phyloP scores from a whole-genome alignment of 2,329 filamentous ascomycete genomes.

The Fonsecaea pedrosoi region DNA sequence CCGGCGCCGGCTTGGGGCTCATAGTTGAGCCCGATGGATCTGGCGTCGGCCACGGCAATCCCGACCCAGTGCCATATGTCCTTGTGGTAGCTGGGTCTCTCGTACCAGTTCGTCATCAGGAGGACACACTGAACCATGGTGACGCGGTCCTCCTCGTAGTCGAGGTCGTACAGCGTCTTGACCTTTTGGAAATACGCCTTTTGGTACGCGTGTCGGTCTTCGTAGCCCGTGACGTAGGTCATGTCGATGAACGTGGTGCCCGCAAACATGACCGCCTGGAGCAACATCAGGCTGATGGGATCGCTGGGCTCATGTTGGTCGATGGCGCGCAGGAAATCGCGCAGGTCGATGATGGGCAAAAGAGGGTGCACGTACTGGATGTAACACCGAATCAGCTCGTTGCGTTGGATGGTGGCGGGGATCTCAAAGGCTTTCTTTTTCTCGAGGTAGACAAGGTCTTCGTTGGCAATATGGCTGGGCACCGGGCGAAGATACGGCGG shows the following conservation, averaged over 20 bases:
- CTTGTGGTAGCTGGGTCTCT: conserved; percentile 93
- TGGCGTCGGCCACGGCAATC: conserved; percentile 87
- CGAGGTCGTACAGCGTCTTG: conserved; percentile 85
- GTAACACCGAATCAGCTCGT: conserved; percentile 81
- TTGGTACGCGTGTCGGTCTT: conserved; percentile 76
- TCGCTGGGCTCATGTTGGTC: conserved; percentile 60
- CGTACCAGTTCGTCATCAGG: conserved; percentile 97
- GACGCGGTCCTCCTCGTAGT: conserved; percentile 88
- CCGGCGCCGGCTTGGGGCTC: conserved; percentile 65
- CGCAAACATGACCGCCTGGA: conserved; percentile 93
- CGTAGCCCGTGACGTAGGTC: conserved; percentile 76
- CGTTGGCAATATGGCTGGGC: conserved; percentile 74
- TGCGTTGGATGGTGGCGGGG: conserved; percentile 72
- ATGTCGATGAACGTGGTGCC: conserved; percentile 85
- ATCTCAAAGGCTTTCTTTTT: conserved; percentile 75
- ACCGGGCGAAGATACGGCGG: conserved; percentile 47
- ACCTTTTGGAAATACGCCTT: conserved; percentile 80
- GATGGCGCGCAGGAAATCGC: conserved; percentile 63
- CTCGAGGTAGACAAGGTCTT: conserved; percentile 81
- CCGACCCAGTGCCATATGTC: conserved; percentile 99
- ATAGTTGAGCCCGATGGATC: conserved; percentile 91
- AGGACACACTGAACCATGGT: conserved; percentile 85
- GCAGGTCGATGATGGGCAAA: conserved; percentile 80
- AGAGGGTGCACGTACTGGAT: conserved; percentile 90
- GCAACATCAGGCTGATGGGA: conserved; percentile 77